Evolutionary conservation across 345 rosid species (phyloP).

Genomic region (Salix suchowensis): DNA sequence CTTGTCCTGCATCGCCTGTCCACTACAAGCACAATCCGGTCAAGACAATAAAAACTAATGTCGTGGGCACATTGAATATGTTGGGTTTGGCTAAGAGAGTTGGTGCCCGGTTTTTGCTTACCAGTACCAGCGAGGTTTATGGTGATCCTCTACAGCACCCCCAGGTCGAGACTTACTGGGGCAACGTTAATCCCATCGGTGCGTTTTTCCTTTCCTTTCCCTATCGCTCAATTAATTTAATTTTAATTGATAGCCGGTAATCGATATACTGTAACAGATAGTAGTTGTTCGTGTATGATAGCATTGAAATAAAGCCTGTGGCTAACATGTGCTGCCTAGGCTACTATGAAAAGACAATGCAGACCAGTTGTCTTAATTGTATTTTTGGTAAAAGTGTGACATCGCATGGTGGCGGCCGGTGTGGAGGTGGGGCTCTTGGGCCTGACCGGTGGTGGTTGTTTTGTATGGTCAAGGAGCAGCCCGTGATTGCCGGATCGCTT

Average conservation of each 20-base stretch:
- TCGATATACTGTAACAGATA: background rate
- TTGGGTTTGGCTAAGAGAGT: constrained; percentile 91
- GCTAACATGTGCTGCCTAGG: background rate
- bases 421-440: background rate
- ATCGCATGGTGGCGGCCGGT: constrained; percentile 1
- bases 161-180: constrained; percentile 99
- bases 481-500: background rate
- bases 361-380: background rate
- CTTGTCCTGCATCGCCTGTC: constrained; percentile 98
- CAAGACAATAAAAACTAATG: constrained; percentile 96
- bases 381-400: background rate
- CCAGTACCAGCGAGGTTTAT: constrained; percentile 97
- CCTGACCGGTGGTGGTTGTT: background rate
- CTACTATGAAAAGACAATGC: background rate
- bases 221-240: too few relatives aligned
- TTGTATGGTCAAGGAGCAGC: background rate
- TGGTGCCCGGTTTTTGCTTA: constrained; percentile 81
- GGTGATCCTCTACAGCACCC: constrained; percentile 99
- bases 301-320: background rate
- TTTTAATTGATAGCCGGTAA: background rate
- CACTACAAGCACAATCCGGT: constrained; percentile 97
- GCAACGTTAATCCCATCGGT: constrained; percentile 99
- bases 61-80: constrained; percentile 95
- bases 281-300: background rate
- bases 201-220: background rate